Base-by-base conservation (phyloP, 257 asterid species). In the Jaltomata sinuosa region DNA sequence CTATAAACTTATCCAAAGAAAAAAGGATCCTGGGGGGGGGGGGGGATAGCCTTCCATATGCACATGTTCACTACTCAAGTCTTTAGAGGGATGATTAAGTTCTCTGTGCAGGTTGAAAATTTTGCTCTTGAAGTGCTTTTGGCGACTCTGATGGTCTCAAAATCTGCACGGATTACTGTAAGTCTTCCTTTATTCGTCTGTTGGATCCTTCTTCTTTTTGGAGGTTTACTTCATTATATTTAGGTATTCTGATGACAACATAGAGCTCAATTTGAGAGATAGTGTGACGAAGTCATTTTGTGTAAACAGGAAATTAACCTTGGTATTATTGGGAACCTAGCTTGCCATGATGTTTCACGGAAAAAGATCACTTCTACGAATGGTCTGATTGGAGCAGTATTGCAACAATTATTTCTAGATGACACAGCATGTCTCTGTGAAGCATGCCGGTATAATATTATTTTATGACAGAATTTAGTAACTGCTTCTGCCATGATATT, bases 401-500 rank as follows among this genome's bases (percentile, higher is more conserved):
- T 91, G 88, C 94, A 95, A 86, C 97, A 94, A 86, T 90, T 97
- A 81, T 89, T 95, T 85, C 84, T 88, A 40, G 96, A 95, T 83
- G 98, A 97, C 81, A 88, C 92, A 29, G 93, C 97, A 71, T 90
- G 97, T 90, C 98, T 97, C n/a, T 90, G 95, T 91, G 99, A 97
- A 91, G 92, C 92, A 81, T 92, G 88, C 86, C 90, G 98, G 98
- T 95, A 89, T 80, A 72, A 61, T 67, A 49, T 64, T 22, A 74
- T 83, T 86, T 27, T 12, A n/a, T 38, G 49, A 74, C 22, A 16
- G 15, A 47, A 49, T 42, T 34, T 65, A 16, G 16, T 76, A 1
- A 55, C 64, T n/a, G 31, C 18, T 40, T 21, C 47, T 40, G 86
- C 55, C 80, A 27, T 72, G 55, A 52, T 67, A 22, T 47, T 8